A percentile compares a stretch with the other conserved stretches of the same genome.
Evolutionary conservation across 768 basidiomycete genomes (phyloP).

Genomic region (Mycena kentingensis): DNA sequence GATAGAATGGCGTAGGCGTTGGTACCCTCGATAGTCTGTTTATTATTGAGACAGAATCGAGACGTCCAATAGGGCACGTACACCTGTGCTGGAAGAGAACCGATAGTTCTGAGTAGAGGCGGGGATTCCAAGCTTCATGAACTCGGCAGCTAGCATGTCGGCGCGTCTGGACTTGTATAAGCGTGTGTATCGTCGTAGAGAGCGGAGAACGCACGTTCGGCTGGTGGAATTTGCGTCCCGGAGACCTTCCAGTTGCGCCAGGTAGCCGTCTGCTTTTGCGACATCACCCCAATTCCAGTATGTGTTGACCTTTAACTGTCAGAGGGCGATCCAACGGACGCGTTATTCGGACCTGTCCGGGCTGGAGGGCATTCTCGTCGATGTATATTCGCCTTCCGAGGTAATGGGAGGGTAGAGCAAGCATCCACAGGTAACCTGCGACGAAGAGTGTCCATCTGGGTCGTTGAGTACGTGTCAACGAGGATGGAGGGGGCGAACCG

Average conservation of each 20-base stretch:
- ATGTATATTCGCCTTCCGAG: conserved; percentile 77
- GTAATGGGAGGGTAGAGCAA: conserved; percentile 66
- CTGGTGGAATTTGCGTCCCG: conserved; percentile 65
- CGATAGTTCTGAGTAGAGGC: conserved; percentile 70
- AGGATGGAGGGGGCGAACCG: conserved; percentile 13
- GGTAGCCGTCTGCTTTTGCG: conserved; percentile 78
- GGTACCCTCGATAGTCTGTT: conserved; percentile 59
- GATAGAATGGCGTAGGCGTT: conserved; percentile 84
- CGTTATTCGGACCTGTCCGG: conserved; percentile 68
- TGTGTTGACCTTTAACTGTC: conserved; percentile 70
- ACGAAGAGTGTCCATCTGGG: conserved; percentile 58
- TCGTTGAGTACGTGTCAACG: conserved; percentile 6
- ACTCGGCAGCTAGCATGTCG: conserved; percentile 58
- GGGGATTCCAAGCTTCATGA: conserved; percentile 72
- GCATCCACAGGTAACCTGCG: conserved; percentile 80
- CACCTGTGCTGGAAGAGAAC: conserved; percentile 54
- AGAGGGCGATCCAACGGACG: background rate
- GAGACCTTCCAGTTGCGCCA: conserved; percentile 67
- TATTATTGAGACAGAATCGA: conserved; percentile 4
- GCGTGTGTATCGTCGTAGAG: background rate
- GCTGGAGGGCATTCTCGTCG: conserved; percentile 95
- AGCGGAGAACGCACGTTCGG: conserved; percentile 58
- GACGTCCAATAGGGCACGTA: conserved; percentile 35
- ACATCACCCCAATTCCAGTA: conserved; percentile 94
- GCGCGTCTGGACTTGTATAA: conserved; percentile 56